Conservation (phyloP, 805 yeast species). For the Schwanniomyces pseudopolymorphus region DNA sequence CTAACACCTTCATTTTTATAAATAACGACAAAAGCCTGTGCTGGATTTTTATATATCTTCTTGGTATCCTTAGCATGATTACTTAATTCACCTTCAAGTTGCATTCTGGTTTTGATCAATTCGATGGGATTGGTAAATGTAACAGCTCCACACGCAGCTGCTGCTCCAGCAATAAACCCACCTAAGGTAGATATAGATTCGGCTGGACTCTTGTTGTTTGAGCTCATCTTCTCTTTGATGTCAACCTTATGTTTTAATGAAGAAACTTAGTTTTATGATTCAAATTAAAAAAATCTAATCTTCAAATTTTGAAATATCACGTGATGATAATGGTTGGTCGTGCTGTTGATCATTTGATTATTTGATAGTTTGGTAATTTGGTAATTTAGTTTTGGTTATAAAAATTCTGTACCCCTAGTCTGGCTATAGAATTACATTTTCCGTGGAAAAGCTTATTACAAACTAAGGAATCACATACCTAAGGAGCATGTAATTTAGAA, state of each 20-base stretch:
- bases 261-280: neutral
- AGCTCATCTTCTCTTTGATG: conserved; percentile 1
- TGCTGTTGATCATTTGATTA: neutral
- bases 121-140: conserved; percentile 96
- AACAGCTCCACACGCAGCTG: conserved; percentile 97
- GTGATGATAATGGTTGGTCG: neutral
- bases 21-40: conserved; percentile 78
- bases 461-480: no score
- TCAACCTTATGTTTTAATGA: no score
- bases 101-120: conserved; percentile 93
- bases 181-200: conserved; percentile 65
- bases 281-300: neutral
- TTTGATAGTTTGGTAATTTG: neutral
- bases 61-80: conserved; percentile 50
- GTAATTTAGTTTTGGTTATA: no score
- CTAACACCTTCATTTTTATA: conserved; percentile 78
- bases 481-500: no score
- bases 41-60: conserved; percentile 69
- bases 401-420: no score
- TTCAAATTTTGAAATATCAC: neutral
- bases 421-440: no score
- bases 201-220: conserved; percentile 25
- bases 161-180: conserved; percentile 86
- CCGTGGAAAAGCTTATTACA: no score
- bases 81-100: conserved; percentile 87